Percentiles rank a stretch among this genome's conserved stretches.
Conservation (phyloP, 192 early-diverging fungal genomes). For the Hyaloraphidium curvatum region DNA sequence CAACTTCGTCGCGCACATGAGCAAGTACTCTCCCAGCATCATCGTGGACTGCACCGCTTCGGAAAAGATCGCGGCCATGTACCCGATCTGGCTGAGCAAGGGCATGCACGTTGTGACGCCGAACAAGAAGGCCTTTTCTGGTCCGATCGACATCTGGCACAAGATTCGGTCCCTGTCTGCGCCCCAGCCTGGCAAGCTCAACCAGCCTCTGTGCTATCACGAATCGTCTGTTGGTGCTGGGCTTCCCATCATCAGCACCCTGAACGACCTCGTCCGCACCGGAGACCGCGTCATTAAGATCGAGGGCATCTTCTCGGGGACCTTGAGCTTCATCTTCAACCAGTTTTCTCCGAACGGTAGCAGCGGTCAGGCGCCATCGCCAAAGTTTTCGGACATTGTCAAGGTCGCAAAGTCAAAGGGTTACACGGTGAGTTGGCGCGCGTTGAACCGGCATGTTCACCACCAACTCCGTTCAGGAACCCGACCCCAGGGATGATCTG, state of each 20-base stretch:
- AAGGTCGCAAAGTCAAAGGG: slow-evolving; percentile 74
- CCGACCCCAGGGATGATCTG: slow-evolving; percentile 94
- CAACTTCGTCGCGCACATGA: neutral
- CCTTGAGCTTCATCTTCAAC: slow-evolving; percentile 96
- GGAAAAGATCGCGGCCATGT: slow-evolving; percentile 39
- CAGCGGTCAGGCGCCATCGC: slow-evolving; percentile 17
- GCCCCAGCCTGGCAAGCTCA: neutral
- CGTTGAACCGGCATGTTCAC: neutral
- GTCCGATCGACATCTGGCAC: slow-evolving; percentile 44
- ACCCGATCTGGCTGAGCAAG: slow-evolving; percentile 59
- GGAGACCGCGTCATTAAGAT: slow-evolving; percentile 83
- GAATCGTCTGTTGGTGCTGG: slow-evolving; percentile 96
- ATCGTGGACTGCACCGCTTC: slow-evolving; percentile 2
- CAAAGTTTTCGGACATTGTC: slow-evolving; percentile 76
- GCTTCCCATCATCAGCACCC: slow-evolving; percentile 78
- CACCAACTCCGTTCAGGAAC: slow-evolving; percentile 35
- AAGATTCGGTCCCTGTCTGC: slow-evolving; percentile 36
- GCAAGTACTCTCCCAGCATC: neutral
- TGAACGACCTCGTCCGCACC: slow-evolving; percentile 75
- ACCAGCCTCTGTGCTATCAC: slow-evolving; percentile 55
- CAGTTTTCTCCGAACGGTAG: slow-evolving; percentile 57
- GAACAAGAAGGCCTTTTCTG: slow-evolving; percentile 95
- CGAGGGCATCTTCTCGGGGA: slow-evolving; percentile 96
- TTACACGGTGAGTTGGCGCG: slow-evolving; percentile 57
- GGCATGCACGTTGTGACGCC: slow-evolving; percentile 86